Percentiles rank a stretch among this genome's conserved stretches.
Evolutionary conservation across 1,284 basidiomycete species (phyloP).

Genomic region (Malassezia yamatoensis): DNA sequence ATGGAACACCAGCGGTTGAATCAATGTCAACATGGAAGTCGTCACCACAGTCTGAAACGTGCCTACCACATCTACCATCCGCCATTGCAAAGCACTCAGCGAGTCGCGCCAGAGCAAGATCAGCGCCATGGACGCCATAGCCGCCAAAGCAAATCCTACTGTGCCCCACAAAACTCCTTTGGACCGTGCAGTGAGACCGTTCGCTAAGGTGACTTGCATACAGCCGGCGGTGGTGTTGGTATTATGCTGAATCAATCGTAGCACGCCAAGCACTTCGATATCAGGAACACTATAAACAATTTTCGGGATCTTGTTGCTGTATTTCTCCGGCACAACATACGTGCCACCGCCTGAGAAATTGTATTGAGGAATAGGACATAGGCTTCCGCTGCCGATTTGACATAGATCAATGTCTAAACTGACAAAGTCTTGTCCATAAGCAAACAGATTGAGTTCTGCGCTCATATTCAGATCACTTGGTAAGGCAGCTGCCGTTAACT

Average conservation of each 20-base stretch:
- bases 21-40: constrained; percentile 67
- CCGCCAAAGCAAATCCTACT: constrained; percentile 60
- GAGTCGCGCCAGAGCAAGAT: constrained; percentile 54
- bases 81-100: constrained; percentile 51
- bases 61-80: constrained; percentile 67
- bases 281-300: constrained; percentile 83
- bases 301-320: constrained; percentile 57
- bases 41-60: constrained; percentile 72
- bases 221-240: constrained; percentile 68
- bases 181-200: constrained; percentile 74
- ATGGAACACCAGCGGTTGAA: constrained; percentile 73
- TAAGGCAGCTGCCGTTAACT: constrained; percentile 36
- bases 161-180: constrained; percentile 66
- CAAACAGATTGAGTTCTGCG: constrained; percentile 33
- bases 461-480: constrained; percentile 23
- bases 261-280: constrained; percentile 75
- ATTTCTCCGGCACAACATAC: constrained; percentile 58
- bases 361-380: constrained; percentile 45
- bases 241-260: constrained; percentile 59
- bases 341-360: constrained; percentile 57
- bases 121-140: constrained; percentile 60
- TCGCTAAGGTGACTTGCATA: constrained; percentile 78
- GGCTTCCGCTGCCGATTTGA: constrained; percentile 24
- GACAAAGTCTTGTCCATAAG: constrained; percentile 40
- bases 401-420: constrained; percentile 42